phyloP scores from a whole-genome alignment of 768 basidiomycete species.

The Russula virescens region DNA sequence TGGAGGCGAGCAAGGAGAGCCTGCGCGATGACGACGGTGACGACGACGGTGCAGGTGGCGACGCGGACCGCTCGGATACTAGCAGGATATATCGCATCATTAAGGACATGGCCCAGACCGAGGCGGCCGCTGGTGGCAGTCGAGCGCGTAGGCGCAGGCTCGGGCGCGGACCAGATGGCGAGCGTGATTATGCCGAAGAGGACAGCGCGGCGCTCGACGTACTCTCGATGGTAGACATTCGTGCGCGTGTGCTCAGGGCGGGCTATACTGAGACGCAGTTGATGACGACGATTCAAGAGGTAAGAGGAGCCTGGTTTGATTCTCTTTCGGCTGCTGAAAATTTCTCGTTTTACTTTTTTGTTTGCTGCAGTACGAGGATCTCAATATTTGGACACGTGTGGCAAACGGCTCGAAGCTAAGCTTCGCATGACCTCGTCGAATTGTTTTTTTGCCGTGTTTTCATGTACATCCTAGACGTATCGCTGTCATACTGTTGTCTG shows the following conservation, averaged over 20 bases:
- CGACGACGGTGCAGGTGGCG: slow-evolving; percentile 40
- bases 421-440: slow-evolving; percentile 36
- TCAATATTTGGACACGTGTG: slow-evolving; percentile 76
- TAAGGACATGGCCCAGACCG: slow-evolving; percentile 66
- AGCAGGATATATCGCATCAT: slow-evolving; percentile 89
- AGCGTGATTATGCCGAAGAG: slow-evolving; percentile 65
- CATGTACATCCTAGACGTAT: slow-evolving; percentile 10
- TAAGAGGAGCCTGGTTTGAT: slow-evolving; percentile 34
- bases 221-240: slow-evolving; percentile 80
- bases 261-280: slow-evolving; percentile 92
- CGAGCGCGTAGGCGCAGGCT: slow-evolving; percentile 40
- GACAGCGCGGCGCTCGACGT: slow-evolving; percentile 50
- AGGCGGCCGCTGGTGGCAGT: slow-evolving; percentile 32
- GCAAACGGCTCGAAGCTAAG: slow-evolving; percentile 79
- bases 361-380: slow-evolving; percentile 69
- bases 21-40: slow-evolving; percentile 74
- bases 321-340: slow-evolving; percentile 1
- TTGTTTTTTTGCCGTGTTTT: neutral
- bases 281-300: slow-evolving; percentile 77
- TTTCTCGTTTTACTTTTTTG: no score
- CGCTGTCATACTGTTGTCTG: slow-evolving; percentile 15
- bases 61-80: slow-evolving; percentile 69
- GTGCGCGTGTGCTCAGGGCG: slow-evolving; percentile 74
- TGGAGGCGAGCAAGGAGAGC: slow-evolving; percentile 95
- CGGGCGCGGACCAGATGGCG: slow-evolving; percentile 51